These are phyloP conservation scores for Populus davidiana DNA, from an alignment of 345 rosid genomes.

Conservation along the genomic window DNA sequence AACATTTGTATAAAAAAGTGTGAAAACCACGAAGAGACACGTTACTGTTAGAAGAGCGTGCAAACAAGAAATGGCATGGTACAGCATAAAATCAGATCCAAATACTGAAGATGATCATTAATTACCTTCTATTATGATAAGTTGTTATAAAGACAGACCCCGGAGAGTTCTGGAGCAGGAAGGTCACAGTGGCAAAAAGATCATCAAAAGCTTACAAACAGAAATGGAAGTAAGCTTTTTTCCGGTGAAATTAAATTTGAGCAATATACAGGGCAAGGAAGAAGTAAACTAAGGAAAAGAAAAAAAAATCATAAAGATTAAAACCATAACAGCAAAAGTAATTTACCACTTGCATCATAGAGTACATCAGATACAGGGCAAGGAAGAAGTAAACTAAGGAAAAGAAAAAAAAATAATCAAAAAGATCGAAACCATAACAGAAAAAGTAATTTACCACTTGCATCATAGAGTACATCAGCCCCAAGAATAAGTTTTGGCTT, in stretches of 20 bases:
- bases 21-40: too few species aligned
- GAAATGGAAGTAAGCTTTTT: constrained; percentile 8
- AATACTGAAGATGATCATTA: constrained; percentile 1
- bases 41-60: neutral
- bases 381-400: neutral
- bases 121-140: constrained; percentile 86
- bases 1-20: neutral
- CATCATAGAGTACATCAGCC: constrained; percentile 83
- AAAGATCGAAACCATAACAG: neutral
- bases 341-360: constrained; percentile 71
- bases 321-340: neutral
- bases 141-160: constrained; percentile 78
- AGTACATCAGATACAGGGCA: constrained; percentile 52
- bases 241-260: constrained; percentile 6
- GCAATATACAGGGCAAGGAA: neutral
- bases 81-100: neutral
- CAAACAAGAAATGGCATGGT: neutral
- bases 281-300: neutral
- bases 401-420: constrained; percentile 10
- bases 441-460: constrained; percentile 47
- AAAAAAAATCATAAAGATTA: neutral
- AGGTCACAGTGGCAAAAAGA: constrained; percentile 76
- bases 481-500: constrained; percentile 68
- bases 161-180: constrained; percentile 68
- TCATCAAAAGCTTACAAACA: constrained; percentile 65